Evolutionary conservation across 2,329 filamentous ascomycete species (phyloP), one percentile per base, ranked within the genome.

Genomic region (Aspergillus oerlinghausenensis): DNA sequence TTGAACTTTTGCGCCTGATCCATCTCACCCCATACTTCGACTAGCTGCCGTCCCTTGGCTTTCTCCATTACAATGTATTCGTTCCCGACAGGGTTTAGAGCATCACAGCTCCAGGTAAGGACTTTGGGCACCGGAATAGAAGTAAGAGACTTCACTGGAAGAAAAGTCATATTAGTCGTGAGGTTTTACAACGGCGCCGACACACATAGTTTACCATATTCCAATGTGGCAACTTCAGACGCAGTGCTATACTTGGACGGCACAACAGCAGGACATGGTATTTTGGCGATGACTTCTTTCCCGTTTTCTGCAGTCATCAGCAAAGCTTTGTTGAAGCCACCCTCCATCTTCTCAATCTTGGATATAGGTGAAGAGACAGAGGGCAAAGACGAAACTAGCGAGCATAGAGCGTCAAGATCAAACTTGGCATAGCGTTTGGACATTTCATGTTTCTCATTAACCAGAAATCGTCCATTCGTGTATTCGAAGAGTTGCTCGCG

Each of bases 1-100:
- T 55, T 32, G 17, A 67, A 63, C 43, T 63, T 57, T 2, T 68
- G 57, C 10, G 54, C 25, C n/a, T 62, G 48, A 35, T 55, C 55
- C 66, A 75, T 66, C 3, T 61, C 53, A 6, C 55, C 62, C 71
- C 70, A 75, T n/a, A 60, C 60, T 1, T 63, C 62, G 50, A 63
- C 63, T 9, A 75, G 56, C 47, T 68, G 65, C 28, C 42, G 54
- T 1, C 70, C 70, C 8, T 40, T 5, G n/a, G 63, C 64, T 45
- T 68, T 71, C 51, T 73, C 69, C 68, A 73, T 71, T 7, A 74
- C 55, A 25, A 74, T 73, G 49, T 71, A 74, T 59, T 75, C 72
- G 1, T 61, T 60, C 4, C 70, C 67, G 10, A 74, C 60, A 17
- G 67, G 63, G 26, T 72, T 73, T 8, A 61, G 62, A 9, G 59